Evolutionary conservation across 208 protist species (phyloP).

Genomic region (Trypanosomatidae sp.): DNA sequence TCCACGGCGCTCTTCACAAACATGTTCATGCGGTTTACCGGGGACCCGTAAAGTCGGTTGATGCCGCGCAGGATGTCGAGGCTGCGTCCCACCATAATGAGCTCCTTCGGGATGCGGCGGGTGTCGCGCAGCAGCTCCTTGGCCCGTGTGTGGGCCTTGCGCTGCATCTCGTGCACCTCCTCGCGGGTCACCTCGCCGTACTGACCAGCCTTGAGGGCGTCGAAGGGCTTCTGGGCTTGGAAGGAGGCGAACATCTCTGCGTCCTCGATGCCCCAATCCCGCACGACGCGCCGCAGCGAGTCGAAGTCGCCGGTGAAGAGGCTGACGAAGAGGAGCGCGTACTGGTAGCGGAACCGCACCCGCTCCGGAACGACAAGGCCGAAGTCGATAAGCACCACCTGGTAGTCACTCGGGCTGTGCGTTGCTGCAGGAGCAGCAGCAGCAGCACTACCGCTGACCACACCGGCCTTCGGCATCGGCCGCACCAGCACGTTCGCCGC

Average conservation of each 20-base stretch:
- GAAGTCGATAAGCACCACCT: slow-evolving; percentile 83
- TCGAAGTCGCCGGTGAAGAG: slow-evolving; percentile 66
- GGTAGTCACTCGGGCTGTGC: slow-evolving; percentile 27
- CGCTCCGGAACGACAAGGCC: slow-evolving; percentile 70
- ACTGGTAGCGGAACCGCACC: slow-evolving; percentile 77
- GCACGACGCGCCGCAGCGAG: slow-evolving; percentile 43
- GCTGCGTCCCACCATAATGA: slow-evolving; percentile 68
- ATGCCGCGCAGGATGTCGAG: slow-evolving; percentile 82
- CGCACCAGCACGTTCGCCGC: slow-evolving; percentile 93
- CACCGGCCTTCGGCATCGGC: slow-evolving; percentile 19
- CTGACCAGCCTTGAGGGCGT: slow-evolving; percentile 46
- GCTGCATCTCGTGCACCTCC: slow-evolving; percentile 65
- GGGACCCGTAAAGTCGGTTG: slow-evolving; percentile 81
- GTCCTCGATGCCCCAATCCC: slow-evolving; percentile 73
- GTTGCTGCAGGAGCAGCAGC: background rate
- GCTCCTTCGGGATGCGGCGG: slow-evolving; percentile 63
- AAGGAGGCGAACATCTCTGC: slow-evolving; percentile 76
- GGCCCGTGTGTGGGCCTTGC: slow-evolving; percentile 32
- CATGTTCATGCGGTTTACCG: slow-evolving; percentile 81
- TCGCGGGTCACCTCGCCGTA: slow-evolving; percentile 66
- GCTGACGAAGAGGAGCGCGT: slow-evolving; percentile 75
- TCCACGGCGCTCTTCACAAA: slow-evolving; percentile 63
- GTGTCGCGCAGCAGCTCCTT: slow-evolving; percentile 55
- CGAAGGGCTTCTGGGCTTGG: slow-evolving; percentile 74
- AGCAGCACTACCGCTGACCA: background rate